Evolutionary conservation across 306 rosid species (phyloP), one percentile per base, ranked within the genome.

Genomic region (Delonix regia): DNA sequence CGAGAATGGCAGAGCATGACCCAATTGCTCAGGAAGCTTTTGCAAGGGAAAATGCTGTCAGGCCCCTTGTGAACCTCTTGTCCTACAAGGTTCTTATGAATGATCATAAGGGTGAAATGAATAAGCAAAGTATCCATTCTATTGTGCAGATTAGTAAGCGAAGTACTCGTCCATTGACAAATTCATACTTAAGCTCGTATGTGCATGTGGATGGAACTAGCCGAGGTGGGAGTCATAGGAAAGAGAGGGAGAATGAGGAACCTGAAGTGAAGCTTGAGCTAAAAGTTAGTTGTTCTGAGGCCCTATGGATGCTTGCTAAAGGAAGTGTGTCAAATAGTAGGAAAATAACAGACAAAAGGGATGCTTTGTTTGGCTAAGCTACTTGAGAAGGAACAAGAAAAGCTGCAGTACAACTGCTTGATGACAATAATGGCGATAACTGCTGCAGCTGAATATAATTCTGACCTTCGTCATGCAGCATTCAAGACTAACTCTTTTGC

Each of bases 361-460:
- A 77, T 91, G 79, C 94, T 91, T 78, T 91, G 94, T 78, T 87
- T 91, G 89, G 97, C 94, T 5, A 91, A 89, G 81, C 71, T 89
- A 81, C 84, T 91, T 70, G 90, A 91, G 80, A 86, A 85, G 75
- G 97, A 91, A 41, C 76, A 77, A 71, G 97, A 90, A 2, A 89
- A 86, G 88, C 78, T 89, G 84, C 94, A 83, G 76, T 69, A 5
- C 73, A 87, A 91, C 71, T 89, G 90, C 80, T 86, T 91, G 89
- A 87, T 89, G 92, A 85, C 90, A 7, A 71, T 91, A 57, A 86
- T 82, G 88, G 97, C 87, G 90, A 88, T 91, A 82, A 66, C 94
- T 0, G 86, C 83, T 55, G 92, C 94, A 0, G 97, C 94, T 19
- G 94, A 91, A 71, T 84, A 69, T 15, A 86, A 89, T 80, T 85